These are phyloP conservation scores for Protomyces pachydermus DNA, from an alignment of 1,139 yeast species.

Conservation along the genomic window DNA sequence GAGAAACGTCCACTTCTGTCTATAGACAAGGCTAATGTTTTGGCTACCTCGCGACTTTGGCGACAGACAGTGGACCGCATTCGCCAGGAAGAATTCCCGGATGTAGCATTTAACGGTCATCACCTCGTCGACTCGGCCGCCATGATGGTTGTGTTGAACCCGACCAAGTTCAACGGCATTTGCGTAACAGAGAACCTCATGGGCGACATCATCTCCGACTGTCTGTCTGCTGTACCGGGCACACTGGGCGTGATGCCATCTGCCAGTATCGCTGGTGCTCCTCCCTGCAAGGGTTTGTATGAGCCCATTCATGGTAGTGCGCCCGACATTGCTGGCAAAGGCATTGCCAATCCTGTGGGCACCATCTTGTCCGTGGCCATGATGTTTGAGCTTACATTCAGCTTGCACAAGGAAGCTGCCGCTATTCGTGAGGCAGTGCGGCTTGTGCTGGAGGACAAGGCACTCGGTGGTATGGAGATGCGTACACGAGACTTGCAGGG, in stretches of 20 bases:
- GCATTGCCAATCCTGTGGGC: conserved; percentile 89
- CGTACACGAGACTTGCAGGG: conserved; percentile 93
- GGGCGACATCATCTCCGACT: conserved; percentile 96
- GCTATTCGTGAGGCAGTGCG: conserved; percentile 87
- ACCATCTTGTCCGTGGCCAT: conserved; percentile 92
- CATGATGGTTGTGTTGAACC: conserved; percentile 87
- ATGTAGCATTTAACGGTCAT: conserved; percentile 78
- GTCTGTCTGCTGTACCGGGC: conserved; percentile 96
- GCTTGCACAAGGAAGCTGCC: conserved; percentile 74
- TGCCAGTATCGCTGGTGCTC: conserved; percentile 91
- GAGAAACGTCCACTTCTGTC: conserved; percentile 81
- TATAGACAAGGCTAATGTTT: conserved; percentile 91
- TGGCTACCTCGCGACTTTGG: conserved; percentile 95
- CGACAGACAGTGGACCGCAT: conserved; percentile 85
- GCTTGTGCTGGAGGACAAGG: conserved; percentile 59
- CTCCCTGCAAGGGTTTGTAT: conserved; percentile 91
- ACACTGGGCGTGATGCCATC: conserved; percentile 92
- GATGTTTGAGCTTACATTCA: conserved; percentile 90
- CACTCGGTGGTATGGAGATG: conserved; percentile 51
- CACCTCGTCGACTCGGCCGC: conserved; percentile 91
- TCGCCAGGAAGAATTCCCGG: conserved; percentile 82
- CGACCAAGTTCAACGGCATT: conserved; percentile 84
- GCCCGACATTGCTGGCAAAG: conserved; percentile 71
- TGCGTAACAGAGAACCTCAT: conserved; percentile 93
- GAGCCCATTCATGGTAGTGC: conserved; percentile 99